phyloP scores from a whole-genome alignment of 768 basidiomycete species.

The Termitomyces sp. region DNA sequence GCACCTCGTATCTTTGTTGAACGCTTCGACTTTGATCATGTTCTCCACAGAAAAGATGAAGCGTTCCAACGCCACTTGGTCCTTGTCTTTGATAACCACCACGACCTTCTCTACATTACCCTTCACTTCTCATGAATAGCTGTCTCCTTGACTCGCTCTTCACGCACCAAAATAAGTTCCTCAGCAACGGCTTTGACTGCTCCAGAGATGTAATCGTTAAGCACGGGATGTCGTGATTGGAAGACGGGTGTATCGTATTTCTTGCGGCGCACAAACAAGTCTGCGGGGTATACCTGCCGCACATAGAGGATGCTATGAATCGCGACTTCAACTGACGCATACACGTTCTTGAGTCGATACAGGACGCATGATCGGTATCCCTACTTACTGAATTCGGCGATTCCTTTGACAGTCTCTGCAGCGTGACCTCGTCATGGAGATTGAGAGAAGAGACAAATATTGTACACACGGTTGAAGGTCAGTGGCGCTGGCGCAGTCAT shows the following conservation, averaged over 20 bases:
- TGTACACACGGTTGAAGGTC: constrained; percentile 27
- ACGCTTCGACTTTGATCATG: constrained; percentile 67
- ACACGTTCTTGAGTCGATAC: not conserved
- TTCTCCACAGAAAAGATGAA: constrained; percentile 85
- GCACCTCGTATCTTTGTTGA: constrained; percentile 66
- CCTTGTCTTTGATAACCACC: constrained; percentile 78
- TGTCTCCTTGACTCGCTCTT: not conserved
- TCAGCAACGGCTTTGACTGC: constrained; percentile 78
- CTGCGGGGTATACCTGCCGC: constrained; percentile 84
- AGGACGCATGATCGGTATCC: not conserved
- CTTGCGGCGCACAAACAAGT: constrained; percentile 80
- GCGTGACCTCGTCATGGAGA: constrained; percentile 1
- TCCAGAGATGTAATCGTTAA: constrained; percentile 88
- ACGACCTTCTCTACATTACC: constrained; percentile 77
- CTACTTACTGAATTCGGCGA: constrained; percentile 71
- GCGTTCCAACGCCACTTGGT: constrained; percentile 79
- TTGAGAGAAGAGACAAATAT: not conserved
- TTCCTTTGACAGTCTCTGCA: constrained; percentile 57
- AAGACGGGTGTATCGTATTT: constrained; percentile 90
- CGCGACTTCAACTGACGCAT: constrained; percentile 79
- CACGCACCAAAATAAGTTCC: constrained; percentile 59
- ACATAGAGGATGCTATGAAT: constrained; percentile 91
- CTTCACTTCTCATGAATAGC: constrained; percentile 27
- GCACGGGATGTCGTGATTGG: constrained; percentile 86
- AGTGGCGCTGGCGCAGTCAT: constrained; percentile 24